Evolutionary conservation across 177 flowering plant species (phyloP), one percentile per base, ranked within the genome.

Genomic region (Telopea speciosissima): DNA sequence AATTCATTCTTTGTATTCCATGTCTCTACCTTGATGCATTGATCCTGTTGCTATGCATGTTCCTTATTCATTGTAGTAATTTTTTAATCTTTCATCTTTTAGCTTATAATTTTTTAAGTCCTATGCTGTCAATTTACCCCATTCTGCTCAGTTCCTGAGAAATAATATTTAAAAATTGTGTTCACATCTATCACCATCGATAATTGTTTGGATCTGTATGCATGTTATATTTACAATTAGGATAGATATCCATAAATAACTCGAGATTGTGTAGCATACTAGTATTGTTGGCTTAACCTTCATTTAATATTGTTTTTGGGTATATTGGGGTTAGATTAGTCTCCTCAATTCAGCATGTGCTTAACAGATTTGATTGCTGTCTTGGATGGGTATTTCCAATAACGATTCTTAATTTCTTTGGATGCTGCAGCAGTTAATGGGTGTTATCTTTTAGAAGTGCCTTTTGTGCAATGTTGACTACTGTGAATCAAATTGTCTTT

Each of bases 281-380:
- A 26, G 42, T 28, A 63, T 16, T 63, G 9, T 17, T 63, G 13
- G 4, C 22, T 19, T 3, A n/a, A 58, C 9, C 23, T 58, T 14
- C 26, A 26, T 63, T 63, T 63, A 63, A 26, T 63, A 13, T 64
- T 44, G n/a, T 64, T 65, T 19, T 16, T 65, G 67, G n/a, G 31
- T 8, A 33, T 23, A 65, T 65, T 65, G 44, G 36, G 40, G 21
- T 28, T 4, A n/a, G 16, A 19, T 36, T 65, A 25, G 49, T 65
- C 45, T 33, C 49, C 63, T 3, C 24, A 33, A 6, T 11, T 24
- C 67, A 65, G 10, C 5, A 14, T 65, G 67, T 64, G 22, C 44
- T 24, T 31, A 25, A 17, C 26, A 19, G 25, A 40, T 8, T 66
- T 42, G 44, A 23, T 42, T 42, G 28, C 25, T 66, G 14, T 44